Conservation (phyloP, 1,284 basidiomycete genomes). For the Trichosporon coremiiforme region DNA sequence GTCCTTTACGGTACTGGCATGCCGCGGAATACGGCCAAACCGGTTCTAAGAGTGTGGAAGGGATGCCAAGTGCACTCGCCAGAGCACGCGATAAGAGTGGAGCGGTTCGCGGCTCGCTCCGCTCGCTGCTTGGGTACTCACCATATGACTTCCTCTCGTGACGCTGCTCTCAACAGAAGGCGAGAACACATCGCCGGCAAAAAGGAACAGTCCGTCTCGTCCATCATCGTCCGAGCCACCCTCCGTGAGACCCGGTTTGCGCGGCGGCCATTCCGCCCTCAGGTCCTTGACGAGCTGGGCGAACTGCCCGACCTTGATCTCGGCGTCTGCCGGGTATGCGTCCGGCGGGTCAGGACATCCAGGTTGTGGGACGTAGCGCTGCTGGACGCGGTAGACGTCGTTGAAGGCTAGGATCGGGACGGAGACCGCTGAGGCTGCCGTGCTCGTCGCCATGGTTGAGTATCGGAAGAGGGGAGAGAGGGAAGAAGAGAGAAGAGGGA, state of each 20-base stretch:
- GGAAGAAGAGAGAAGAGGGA: not conserved
- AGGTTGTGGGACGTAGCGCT: conserved; percentile 57
- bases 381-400: conserved; percentile 63
- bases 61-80: not conserved
- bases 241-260: conserved; percentile 47
- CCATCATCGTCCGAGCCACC: conserved; percentile 6
- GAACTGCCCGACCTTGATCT: conserved; percentile 58
- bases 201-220: conserved; percentile 75
- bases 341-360: conserved; percentile 34
- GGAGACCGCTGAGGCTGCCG: not conserved
- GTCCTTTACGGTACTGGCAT: not conserved
- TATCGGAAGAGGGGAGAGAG: not conserved
- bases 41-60: not conserved
- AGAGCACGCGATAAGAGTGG: not conserved
- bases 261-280: conserved; percentile 46
- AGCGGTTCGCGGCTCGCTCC: no score
- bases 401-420: conserved; percentile 56
- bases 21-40: no score
- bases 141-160: conserved; percentile 89
- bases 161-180: conserved; percentile 84
- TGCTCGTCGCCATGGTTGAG: conserved; percentile 27
- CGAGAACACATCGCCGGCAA: conserved; percentile 85
- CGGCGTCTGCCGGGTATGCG: conserved; percentile 22
- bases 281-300: conserved; percentile 50
- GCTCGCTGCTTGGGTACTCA: conserved; percentile 49